phyloP scores from a whole-genome alignment of 75 land plant genomes.

The Sequoia sempervirens region DNA sequence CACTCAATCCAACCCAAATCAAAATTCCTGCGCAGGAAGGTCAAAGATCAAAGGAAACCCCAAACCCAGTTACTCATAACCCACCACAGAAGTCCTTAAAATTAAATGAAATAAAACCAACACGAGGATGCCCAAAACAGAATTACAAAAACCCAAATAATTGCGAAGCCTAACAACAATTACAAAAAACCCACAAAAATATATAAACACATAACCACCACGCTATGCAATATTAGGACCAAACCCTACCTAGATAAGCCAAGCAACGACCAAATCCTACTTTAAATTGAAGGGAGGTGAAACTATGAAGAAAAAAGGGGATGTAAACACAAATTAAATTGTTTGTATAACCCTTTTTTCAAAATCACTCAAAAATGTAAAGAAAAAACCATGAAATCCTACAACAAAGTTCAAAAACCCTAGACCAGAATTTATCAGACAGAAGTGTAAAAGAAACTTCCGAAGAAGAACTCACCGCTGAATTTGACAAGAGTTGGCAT shows the following conservation, averaged over 20 bases:
- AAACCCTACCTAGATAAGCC: neutral
- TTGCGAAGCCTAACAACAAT: neutral
- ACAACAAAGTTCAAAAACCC: neutral
- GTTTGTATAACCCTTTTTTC: neutral
- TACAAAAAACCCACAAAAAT: neutral
- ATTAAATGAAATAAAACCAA: neutral
- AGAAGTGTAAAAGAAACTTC: neutral
- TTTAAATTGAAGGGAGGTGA: too few species aligned
- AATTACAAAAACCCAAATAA: neutral
- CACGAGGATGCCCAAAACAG: neutral
- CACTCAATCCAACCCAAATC: neutral
- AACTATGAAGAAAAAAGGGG: too few species aligned
- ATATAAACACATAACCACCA: neutral
- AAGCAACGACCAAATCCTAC: too few species aligned
- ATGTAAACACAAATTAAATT: neutral
- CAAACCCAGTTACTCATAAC: neutral
- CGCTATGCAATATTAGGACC: neutral
- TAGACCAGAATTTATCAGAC: neutral
- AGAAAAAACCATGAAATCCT: neutral
- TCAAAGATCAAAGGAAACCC: neutral
- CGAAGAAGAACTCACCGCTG: constrained; percentile 11
- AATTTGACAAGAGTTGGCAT: constrained; percentile 35
- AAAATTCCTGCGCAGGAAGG: neutral
- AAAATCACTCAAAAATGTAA: too few species aligned
- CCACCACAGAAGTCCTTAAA: neutral